Evolutionary conservation across 495 filamentous ascomycete species (phyloP).

Genomic region (Echria macrotheca): DNA sequence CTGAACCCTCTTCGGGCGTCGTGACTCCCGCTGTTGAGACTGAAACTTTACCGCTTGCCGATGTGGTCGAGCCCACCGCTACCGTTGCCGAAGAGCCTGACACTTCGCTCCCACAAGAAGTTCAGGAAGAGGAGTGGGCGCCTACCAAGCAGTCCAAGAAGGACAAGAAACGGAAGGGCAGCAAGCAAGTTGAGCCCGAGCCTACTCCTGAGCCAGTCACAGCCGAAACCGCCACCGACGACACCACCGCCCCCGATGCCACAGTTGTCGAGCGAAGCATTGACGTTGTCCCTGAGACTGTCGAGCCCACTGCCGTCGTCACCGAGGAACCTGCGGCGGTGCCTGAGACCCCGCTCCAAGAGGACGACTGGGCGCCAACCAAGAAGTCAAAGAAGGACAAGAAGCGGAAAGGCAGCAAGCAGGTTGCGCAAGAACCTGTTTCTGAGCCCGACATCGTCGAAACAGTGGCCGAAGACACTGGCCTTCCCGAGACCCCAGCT

Average conservation of each 20-base stretch:
- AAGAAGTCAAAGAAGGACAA: constrained; percentile 27
- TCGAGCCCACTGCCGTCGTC: background rate
- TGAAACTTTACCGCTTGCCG: background rate
- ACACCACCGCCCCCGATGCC: too few relatives aligned
- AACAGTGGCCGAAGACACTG: too few relatives aligned
- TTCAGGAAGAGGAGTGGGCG: constrained; percentile 1
- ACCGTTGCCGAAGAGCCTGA: background rate
- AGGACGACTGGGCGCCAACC: constrained; percentile 7
- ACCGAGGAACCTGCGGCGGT: background rate
- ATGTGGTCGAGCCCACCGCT: background rate
- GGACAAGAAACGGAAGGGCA: constrained; percentile 21
- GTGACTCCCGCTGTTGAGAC: background rate
- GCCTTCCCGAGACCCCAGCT: too few relatives aligned
- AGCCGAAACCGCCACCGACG: too few relatives aligned
- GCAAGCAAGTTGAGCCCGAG: constrained; percentile 18
- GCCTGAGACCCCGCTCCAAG: background rate
- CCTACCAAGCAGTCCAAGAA: constrained; percentile 24
- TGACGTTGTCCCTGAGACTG: background rate
- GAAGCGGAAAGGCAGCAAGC: constrained; percentile 18
- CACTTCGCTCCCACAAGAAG: background rate
- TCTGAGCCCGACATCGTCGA: constrained; percentile 5
- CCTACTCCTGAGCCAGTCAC: constrained; percentile 9
- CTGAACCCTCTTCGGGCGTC: constrained; percentile 5
- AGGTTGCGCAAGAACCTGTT: constrained; percentile 17
- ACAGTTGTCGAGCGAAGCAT: background rate